Evolutionary conservation across 805 yeast genomes (phyloP), one percentile per base, ranked within the genome.

Genomic region (Teunomyces pallodes): DNA sequence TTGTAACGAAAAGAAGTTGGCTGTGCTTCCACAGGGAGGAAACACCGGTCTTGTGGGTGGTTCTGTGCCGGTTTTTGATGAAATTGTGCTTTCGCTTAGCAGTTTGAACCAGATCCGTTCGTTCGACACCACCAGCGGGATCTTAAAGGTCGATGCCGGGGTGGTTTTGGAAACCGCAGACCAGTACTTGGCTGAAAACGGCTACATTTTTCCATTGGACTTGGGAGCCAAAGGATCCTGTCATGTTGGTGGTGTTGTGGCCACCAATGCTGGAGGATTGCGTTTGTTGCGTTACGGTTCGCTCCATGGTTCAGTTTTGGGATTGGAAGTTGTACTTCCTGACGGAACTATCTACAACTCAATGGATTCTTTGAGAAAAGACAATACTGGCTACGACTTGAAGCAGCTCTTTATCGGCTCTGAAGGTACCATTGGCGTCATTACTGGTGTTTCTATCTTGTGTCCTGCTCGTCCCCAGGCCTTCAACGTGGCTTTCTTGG

Each of bases 31-130:
- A 12, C 97, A 92, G 70, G 97, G 97, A 62, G 98, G 98, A 57
- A 91, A 92, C 69, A 92, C 97, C 1, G 97, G 97, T 26, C 77
- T 91, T 41, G 98, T 91, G 36, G 98, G 97, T 54, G 98, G 97
- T 4, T 86, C 96, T 4, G 81, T 84, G 14, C 97, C 97, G 0
- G 84, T 91, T 0, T 91, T 90, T 66, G 98, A 91, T 66, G 98
- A 91, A 69, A 81, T 91, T 43, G 79, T 91, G 20, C 56, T 91
- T 20, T 85, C 90, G 2, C 70, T 90, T 43, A 69, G 86, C 31
- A 79, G 77, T 58, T 58, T 92, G 74, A 89, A 89, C 75, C 79
- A 85, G 61, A 78, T 92, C 45, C 81, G 96, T 63, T 79, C 87
- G 2, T 92, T 91, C 64, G 97, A 91, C 61, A 64, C 74, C 9